Evolutionary conservation across 1,284 basidiomycete genomes (phyloP).

Genomic region (Lignosus rhinocerotis): DNA sequence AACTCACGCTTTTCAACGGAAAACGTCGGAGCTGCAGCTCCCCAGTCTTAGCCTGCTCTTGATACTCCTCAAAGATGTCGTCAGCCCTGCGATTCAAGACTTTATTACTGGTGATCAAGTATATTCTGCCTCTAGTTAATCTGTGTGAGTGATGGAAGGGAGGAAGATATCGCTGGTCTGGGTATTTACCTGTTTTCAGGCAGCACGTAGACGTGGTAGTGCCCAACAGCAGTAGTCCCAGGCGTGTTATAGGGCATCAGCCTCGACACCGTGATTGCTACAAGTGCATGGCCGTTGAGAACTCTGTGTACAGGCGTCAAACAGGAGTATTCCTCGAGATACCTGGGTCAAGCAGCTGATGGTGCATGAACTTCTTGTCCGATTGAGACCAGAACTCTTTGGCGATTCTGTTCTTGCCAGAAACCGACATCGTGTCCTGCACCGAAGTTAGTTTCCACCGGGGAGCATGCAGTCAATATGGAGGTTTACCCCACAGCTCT

Average conservation of each 20-base stretch:
- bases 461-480: background rate
- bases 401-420: conserved; percentile 33
- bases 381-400: conserved; percentile 45
- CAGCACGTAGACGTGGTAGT: conserved; percentile 37
- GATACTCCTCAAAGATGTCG: conserved; percentile 60
- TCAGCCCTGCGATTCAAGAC: conserved; percentile 48
- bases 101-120: conserved; percentile 52
- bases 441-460: background rate
- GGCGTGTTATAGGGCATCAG: background rate
- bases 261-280: conserved; percentile 18
- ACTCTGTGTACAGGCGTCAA: background rate
- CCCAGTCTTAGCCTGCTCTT: conserved; percentile 58
- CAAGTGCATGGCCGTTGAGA: background rate
- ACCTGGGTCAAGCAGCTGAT: conserved; percentile 28
- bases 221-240: background rate
- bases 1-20: conserved; percentile 62
- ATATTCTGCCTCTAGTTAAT: conserved; percentile 55
- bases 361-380: conserved; percentile 16
- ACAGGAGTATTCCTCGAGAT: background rate
- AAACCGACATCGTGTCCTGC: conserved; percentile 30
- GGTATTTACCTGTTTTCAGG: conserved; percentile 47
- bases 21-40: conserved; percentile 62
- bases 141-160: background rate
- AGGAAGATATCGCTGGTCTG: too few relatives aligned
- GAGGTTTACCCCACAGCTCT: conserved; percentile 46